Evolutionary conservation across 2,329 filamentous ascomycete species (phyloP), one percentile per base, ranked within the genome.

Genomic region (Diaporthe sp.): DNA sequence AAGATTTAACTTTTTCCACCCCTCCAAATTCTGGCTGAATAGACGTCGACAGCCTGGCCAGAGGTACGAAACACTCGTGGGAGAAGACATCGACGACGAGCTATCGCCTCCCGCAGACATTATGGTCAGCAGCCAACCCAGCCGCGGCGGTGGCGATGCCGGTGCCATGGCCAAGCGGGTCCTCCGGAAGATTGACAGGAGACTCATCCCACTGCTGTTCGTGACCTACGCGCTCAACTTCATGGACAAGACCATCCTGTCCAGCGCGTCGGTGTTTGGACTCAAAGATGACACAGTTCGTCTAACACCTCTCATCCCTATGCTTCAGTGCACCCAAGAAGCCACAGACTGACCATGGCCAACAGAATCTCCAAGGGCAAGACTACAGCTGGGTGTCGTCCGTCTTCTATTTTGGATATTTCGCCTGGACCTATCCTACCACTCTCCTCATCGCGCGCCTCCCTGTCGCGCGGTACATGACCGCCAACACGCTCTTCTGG

Each of bases 191-290:
- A 91, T 92, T 75, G 91, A 92, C 79, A 82, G 82, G 77, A 83
- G 83, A 17, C 82, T 92, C 13, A 87, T 92, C 7, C 89, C 90
- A 0, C 81, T 92, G 15, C 81, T 92, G 13, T 91, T 91, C 76
- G 77, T 88, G 57, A 90, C 88, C 0, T 92, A 92, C 79, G 88
- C 88, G 83, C 80, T 92, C 77, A 90, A 91, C 78, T 92, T 91
- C 74, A 90, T 92, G 85, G 90, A 92, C 81, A 92, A 92, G 79
- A 87, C 87, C 0, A 89, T 89, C 74, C 79, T 91, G 1, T 89
- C 88, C 0, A 89, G 86, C 75, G 89, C 90, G 0, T 84, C 89
- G 5, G 88, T 92, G 0, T 91, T 92, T 77, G 89, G 89, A 0
- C 79, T 91, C n/a, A 82, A 83, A 8, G 81, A 88, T 2, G 89